phyloP scores from a whole-genome alignment of 305 asterid genomes.

The Fraxinus paxiana region DNA sequence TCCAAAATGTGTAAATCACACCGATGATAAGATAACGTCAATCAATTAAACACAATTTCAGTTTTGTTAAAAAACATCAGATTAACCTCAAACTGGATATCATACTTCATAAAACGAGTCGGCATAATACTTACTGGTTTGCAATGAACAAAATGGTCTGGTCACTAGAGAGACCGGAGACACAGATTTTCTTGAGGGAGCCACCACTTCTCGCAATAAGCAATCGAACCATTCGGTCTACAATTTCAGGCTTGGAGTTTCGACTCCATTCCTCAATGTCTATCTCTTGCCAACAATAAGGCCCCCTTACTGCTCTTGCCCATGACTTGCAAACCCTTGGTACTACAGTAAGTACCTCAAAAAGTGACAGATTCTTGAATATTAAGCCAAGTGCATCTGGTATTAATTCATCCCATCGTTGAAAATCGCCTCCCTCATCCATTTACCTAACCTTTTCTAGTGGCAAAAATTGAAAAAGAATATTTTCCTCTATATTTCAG shows the following conservation, averaged over 20 bases:
- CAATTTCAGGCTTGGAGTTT: constrained; percentile 35
- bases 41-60: neutral
- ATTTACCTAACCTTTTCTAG: constrained; percentile 25
- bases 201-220: constrained; percentile 67
- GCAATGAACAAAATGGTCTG: constrained; percentile 50
- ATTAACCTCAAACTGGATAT: neutral
- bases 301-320: constrained; percentile 62
- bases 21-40: neutral
- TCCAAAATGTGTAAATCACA: neutral
- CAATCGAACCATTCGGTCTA: constrained; percentile 61
- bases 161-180: constrained; percentile 54
- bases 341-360: constrained; percentile 65
- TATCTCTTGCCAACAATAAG: constrained; percentile 89
- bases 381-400: constrained; percentile 84
- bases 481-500: neutral
- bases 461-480: neutral
- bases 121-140: constrained; percentile 49
- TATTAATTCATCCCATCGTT: constrained; percentile 68
- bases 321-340: constrained; percentile 89
- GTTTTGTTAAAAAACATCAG: neutral
- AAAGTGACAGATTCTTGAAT: constrained; percentile 61
- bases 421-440: constrained; percentile 46
- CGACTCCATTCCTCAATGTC: constrained; percentile 87
- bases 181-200: constrained; percentile 58
- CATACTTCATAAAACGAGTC: neutral